Percentiles rank a stretch among this genome's conserved stretches.
These are phyloP conservation scores for Fraxinus floribunda DNA, from an alignment of 305 asterid genomes.

Conservation along the genomic window DNA sequence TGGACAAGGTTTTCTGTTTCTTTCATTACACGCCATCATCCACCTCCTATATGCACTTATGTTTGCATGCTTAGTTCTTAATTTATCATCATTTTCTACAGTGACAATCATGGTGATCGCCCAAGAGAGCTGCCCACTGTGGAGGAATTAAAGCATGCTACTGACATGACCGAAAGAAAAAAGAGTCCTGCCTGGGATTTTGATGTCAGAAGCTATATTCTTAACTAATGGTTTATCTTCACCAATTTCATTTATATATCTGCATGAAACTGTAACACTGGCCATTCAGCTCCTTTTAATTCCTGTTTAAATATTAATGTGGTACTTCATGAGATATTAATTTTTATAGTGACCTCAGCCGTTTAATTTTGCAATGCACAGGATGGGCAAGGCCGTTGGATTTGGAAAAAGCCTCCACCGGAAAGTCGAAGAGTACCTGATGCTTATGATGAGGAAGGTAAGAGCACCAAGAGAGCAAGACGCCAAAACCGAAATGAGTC, in stretches of 20 bases:
- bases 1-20: conserved; percentile 66
- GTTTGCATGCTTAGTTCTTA: conserved; percentile 17
- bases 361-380: conserved; percentile 32
- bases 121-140: conserved; percentile 69
- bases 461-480: conserved; percentile 36
- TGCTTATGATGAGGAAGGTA: conserved; percentile 40
- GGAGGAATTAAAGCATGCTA: conserved; percentile 60
- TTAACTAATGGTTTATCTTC: conserved; percentile 1
- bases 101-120: conserved; percentile 71
- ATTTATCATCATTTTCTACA: conserved; percentile 28
- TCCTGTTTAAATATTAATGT: neutral
- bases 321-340: neutral
- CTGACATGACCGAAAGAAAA: conserved; percentile 60
- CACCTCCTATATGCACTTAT: conserved; percentile 10
- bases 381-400: conserved; percentile 65
- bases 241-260: neutral
- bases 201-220: conserved; percentile 53
- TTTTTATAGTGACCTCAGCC: neutral
- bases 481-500: conserved; percentile 34
- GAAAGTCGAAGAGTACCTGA: conserved; percentile 44
- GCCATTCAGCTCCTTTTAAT: neutral
- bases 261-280: neutral
- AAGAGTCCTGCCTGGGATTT: conserved; percentile 76
- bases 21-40: conserved; percentile 2
- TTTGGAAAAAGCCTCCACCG: conserved; percentile 73